Evolutionary conservation across 2,329 filamentous ascomycete species (phyloP).

Genomic region (Fusarium succisae): DNA sequence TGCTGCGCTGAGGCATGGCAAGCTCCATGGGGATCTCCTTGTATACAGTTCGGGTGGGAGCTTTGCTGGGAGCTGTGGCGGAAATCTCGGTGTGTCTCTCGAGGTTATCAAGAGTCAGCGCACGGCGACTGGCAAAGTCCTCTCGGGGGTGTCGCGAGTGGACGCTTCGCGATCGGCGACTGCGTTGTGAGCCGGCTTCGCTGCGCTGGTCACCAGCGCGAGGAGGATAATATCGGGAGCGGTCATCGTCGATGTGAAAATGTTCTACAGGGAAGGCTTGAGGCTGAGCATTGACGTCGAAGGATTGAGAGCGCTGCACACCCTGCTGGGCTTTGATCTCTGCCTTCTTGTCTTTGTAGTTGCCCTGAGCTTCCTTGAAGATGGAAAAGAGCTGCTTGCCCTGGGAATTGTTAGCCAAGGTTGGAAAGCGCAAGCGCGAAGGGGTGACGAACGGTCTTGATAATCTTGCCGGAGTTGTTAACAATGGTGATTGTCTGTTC

Average conservation of each 20-base stretch:
- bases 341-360: slow-evolving; percentile 88
- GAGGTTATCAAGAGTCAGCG: slow-evolving; percentile 63
- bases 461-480: slow-evolving; percentile 89
- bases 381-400: slow-evolving; percentile 90
- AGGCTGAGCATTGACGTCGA: slow-evolving; percentile 52
- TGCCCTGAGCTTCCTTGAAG: slow-evolving; percentile 90
- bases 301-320: slow-evolving; percentile 70
- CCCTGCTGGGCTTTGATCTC: slow-evolving; percentile 74
- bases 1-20: slow-evolving; percentile 44
- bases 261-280: slow-evolving; percentile 22
- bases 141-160: slow-evolving; percentile 44
- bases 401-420: slow-evolving; percentile 56
- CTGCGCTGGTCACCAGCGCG: slow-evolving; percentile 46
- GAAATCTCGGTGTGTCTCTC: slow-evolving; percentile 64
- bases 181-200: slow-evolving; percentile 55
- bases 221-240: slow-evolving; percentile 49
- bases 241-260: slow-evolving; percentile 43
- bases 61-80: slow-evolving; percentile 56
- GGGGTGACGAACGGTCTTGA: slow-evolving; percentile 76
- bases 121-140: slow-evolving; percentile 47
- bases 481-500: slow-evolving; percentile 86
- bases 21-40: slow-evolving; percentile 53
- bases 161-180: slow-evolving; percentile 52
- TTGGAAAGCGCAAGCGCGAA: background rate
- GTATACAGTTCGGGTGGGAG: slow-evolving; percentile 54